A percentile compares a stretch with the other conserved stretches of the same genome.
Conservation (phyloP, 345 rosid genomes). For the Rhizophora mangle region DNA sequence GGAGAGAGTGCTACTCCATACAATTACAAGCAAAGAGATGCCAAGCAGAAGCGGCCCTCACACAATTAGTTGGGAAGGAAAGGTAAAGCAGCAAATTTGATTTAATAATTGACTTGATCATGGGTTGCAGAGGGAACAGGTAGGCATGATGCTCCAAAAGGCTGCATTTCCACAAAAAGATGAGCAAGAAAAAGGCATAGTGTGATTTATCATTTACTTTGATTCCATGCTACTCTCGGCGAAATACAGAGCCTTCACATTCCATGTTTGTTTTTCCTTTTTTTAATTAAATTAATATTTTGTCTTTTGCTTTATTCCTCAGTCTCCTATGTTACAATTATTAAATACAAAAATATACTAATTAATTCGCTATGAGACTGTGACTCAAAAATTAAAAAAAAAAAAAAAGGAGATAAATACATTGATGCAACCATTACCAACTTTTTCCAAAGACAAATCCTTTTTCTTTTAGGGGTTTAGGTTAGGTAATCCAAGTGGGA, state of each 20-base stretch:
- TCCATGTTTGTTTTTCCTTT: constrained; percentile 3
- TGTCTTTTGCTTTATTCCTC: not conserved
- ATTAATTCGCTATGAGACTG: too few species aligned
- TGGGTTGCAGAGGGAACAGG: constrained; percentile 18
- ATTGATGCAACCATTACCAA: constrained; percentile 1
- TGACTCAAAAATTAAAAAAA: too few species aligned
- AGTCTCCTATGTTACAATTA: not conserved
- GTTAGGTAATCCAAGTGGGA: too few species aligned
- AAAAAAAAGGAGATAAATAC: not conserved
- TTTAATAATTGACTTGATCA: not conserved
- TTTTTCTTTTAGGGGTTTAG: too few species aligned
- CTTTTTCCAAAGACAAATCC: too few species aligned
- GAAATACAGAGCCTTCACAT: not conserved
- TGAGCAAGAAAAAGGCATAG: constrained; percentile 8
- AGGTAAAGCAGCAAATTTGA: not conserved
- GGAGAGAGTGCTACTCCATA: not conserved
- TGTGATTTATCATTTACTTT: constrained; percentile 34
- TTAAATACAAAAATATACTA: too few species aligned
- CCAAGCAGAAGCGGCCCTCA: too few species aligned
- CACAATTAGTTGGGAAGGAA: not conserved
- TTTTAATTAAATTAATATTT: not conserved
- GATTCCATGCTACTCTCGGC: constrained; percentile 20
- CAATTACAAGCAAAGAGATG: not conserved
- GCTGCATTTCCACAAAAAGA: constrained; percentile 28
- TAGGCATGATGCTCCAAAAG: constrained; percentile 31